Evolutionary conservation across 805 yeast species (phyloP), one percentile per base, ranked within the genome.

Genomic region (Tetrapisispora namnaoensis): DNA sequence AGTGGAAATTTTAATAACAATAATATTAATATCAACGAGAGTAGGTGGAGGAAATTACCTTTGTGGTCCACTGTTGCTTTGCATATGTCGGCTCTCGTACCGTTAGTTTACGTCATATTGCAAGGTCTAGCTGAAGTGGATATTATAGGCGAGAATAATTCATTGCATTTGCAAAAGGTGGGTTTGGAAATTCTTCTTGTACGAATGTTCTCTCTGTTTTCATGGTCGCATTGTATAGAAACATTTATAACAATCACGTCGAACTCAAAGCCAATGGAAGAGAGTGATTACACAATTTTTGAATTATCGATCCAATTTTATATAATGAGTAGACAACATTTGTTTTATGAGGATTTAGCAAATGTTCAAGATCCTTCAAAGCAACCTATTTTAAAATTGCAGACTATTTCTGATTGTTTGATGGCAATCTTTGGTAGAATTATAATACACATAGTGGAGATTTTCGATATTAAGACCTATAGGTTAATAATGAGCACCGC

Each of bases 401-500:
- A 46, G 28, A 7, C 28, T 17, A 30, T 44, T 40, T 2, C 50
- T 11, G 63, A 61, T 3, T 73, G 81, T n/a, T 51, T 79, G 8
- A 75, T 79, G 56, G 80, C 83, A 50, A 62, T 83, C 1, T 48
- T 73, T 0, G 79, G 79, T 50, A 89, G 86, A 55, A 53, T 83
- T 10, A 65, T 75, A 17, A 75, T 82, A 45, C 95, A 88, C 52
- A 2, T 79, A 1, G 76, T 86, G 35, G 86, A 83, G 1, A 54
- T 83, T 43, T 59, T 79, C 35, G 73, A 79, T 53, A 55, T 67
- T 34, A 76, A 78, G 53, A 67, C 70, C 49, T 82, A 76, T 60
- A 70, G 89, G 44, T 69, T 88, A 46, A 66, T 83, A 1, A 80
- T 87, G 0, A 82, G 87, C 49, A 63, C 85, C 2, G 48, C 81